A percentile compares a stretch with the other conserved stretches of the same genome.
phyloP scores from a whole-genome alignment of 495 filamentous ascomycete genomes.

The Parathielavia hyrcaniae region DNA sequence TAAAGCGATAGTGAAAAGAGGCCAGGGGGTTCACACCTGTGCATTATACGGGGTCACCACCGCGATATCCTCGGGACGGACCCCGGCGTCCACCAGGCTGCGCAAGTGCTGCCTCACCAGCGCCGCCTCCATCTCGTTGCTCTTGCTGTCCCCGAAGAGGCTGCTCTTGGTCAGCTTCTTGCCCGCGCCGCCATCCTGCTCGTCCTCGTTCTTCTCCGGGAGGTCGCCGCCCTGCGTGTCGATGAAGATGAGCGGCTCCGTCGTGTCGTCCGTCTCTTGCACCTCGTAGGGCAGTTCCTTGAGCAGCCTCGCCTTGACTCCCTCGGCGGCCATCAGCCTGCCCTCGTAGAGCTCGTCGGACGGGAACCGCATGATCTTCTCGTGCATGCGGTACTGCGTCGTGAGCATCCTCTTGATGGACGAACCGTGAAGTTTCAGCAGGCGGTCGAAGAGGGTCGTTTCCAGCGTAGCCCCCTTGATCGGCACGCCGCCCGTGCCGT shows the following conservation, averaged over 20 bases:
- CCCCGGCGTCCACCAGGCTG: constrained; percentile 67
- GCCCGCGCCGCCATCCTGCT: constrained; percentile 7
- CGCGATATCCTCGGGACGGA: constrained; percentile 75
- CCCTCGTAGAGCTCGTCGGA: constrained; percentile 81
- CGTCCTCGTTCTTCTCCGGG: constrained; percentile 43
- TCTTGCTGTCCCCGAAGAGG: constrained; percentile 78
- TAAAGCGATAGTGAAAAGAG: neutral
- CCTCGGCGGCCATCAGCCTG: constrained; percentile 69
- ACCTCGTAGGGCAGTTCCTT: constrained; percentile 74
- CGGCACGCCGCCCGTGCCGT: constrained; percentile 6
- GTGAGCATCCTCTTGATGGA: constrained; percentile 88
- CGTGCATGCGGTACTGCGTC: constrained; percentile 99
- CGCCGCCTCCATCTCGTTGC: constrained; percentile 84
- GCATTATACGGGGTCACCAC: constrained; percentile 96
- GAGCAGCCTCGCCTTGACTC: constrained; percentile 67
- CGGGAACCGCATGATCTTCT: constrained; percentile 88
- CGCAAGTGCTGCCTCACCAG: constrained; percentile 71
- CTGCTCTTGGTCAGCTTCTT: constrained; percentile 34
- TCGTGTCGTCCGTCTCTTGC: constrained; percentile 76
- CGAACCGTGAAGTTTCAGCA: constrained; percentile 74
- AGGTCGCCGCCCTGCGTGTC: constrained; percentile 96
- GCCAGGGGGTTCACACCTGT: constrained; percentile 49
- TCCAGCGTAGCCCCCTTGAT: constrained; percentile 58
- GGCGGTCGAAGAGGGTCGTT: constrained; percentile 82
- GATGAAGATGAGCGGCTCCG: constrained; percentile 82